A percentile compares a stretch with the other conserved stretches of the same genome.
phyloP scores from a whole-genome alignment of 1,139 yeast species.

The Blastobotrys petasosporus region DNA sequence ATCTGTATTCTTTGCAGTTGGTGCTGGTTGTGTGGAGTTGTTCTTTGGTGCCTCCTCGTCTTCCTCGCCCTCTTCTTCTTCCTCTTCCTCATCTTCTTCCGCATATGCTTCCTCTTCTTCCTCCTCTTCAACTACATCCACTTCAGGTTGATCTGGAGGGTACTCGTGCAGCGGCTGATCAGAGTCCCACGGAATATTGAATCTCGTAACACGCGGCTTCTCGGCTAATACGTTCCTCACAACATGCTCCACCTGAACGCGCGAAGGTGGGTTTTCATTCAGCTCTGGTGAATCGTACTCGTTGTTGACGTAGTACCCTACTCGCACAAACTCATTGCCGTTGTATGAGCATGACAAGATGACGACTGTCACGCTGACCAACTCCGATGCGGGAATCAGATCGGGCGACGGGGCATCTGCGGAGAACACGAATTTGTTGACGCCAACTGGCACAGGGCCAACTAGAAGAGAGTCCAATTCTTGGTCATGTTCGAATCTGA shows the following conservation, averaged over 20 bases:
- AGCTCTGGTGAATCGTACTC: slow-evolving; percentile 92
- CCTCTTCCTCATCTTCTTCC: slow-evolving; percentile 34
- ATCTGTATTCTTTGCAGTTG: slow-evolving; percentile 11
- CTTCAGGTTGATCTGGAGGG: slow-evolving; percentile 70
- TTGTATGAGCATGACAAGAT: slow-evolving; percentile 87
- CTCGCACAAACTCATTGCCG: slow-evolving; percentile 91
- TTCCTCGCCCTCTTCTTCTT: slow-evolving; percentile 27
- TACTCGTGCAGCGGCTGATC: slow-evolving; percentile 56
- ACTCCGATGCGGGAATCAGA: slow-evolving; percentile 88
- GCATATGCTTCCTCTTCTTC: slow-evolving; percentile 36
- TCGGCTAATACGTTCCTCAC: slow-evolving; percentile 93
- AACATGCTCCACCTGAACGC: slow-evolving; percentile 90
- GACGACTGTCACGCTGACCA: slow-evolving; percentile 92
- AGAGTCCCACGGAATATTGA: slow-evolving; percentile 85
- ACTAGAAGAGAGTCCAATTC: slow-evolving; percentile 91
- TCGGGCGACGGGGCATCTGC: slow-evolving; percentile 98
- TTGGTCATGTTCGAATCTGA: slow-evolving; percentile 79
- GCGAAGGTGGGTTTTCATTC: slow-evolving; percentile 88
- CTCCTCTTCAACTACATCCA: slow-evolving; percentile 42
- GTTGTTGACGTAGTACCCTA: slow-evolving; percentile 94
- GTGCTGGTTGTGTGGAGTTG: slow-evolving; percentile 7
- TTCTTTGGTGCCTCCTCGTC: slow-evolving; percentile 20
- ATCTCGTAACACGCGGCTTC: slow-evolving; percentile 94
- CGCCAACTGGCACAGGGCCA: slow-evolving; percentile 97
- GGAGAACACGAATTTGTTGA: slow-evolving; percentile 82